Evolutionary conservation across 2,329 filamentous ascomycete genomes (phyloP).

Genomic region (Fusarium sp.): DNA sequence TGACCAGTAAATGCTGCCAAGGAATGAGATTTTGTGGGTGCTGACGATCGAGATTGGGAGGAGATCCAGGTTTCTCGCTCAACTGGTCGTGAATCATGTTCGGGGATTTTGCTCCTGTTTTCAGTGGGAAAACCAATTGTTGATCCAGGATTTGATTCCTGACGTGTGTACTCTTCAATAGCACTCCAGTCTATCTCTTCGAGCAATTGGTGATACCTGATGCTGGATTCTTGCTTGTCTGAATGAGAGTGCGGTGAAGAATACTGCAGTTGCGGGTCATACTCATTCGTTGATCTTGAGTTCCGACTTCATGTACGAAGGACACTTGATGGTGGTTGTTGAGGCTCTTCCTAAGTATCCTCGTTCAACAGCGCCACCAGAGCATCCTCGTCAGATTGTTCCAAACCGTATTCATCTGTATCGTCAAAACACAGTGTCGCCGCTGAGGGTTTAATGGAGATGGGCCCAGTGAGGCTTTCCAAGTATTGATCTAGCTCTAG

Average conservation of each 20-base stretch:
- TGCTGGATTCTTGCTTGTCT: neutral
- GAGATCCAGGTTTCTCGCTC: neutral
- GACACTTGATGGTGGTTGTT: slow-evolving; percentile 49
- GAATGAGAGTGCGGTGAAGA: slow-evolving; percentile 45
- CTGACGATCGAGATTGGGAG: slow-evolving; percentile 5
- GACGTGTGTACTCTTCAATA: slow-evolving; percentile 38
- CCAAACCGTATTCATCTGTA: slow-evolving; percentile 5
- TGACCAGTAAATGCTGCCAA: neutral
- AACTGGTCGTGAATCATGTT: neutral
- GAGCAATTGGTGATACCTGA: slow-evolving; percentile 42
- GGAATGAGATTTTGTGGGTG: slow-evolving; percentile 5
- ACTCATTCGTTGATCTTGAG: slow-evolving; percentile 50
- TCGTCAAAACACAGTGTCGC: neutral
- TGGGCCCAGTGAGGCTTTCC: slow-evolving; percentile 4
- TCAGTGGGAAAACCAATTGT: neutral
- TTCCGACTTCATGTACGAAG: slow-evolving; percentile 47
- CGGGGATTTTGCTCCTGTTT: slow-evolving; percentile 2
- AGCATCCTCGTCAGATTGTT: slow-evolving; percentile 30
- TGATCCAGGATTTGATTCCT: slow-evolving; percentile 3
- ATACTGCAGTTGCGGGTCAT: slow-evolving; percentile 51
- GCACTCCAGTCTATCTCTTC: slow-evolving; percentile 56
- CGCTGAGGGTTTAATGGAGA: neutral
- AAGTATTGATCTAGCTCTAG: slow-evolving; percentile 31
- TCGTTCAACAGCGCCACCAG: slow-evolving; percentile 27
- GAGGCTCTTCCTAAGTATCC: slow-evolving; percentile 6